Evolutionary conservation across 345 rosid species (phyloP), one percentile per base, ranked within the genome.

Genomic region (Atalantia buxifolia): DNA sequence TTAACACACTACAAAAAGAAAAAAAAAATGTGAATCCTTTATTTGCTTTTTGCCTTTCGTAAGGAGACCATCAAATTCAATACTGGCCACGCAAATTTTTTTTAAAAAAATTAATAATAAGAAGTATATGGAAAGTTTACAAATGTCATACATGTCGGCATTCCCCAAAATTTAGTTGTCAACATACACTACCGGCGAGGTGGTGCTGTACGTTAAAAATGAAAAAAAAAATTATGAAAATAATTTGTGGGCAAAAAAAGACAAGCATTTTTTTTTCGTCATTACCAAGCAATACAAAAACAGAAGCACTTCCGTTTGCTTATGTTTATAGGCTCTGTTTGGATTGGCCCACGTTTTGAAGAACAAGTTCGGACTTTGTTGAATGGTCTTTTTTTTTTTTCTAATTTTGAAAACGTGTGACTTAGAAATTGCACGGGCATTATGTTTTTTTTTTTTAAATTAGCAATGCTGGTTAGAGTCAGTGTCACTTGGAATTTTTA

Each of bases 81-180:
- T 2, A 9, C 0, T 28, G 24, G 22, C 60, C 28, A 27, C 19
- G 60, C 27, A 40, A 24, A 3, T 5, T 5, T 48, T 14, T 5
- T 5, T 48, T 3, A 31, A 65, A 42, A 40, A 13, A 19, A 33
- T 1, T 18, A 1, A 30, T 0, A 9, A 4, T 21, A 40, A 69
- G 0, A 40, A 69, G 0, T 0, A n/a, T n/a, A 12, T 22, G 28
- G 27, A 7, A 35, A 36, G 69, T 65, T 31, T n/a, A n/a, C n/a
- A n/a, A n/a, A n/a, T n/a, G n/a, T n/a, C n/a, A n/a, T n/a, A n/a
- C 73, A 45, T 19, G 28, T 69, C 72, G 45, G 8, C 72, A 45
- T 40, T 48, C 33, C 22, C 57, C 36, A 38, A 36, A 36, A 38
- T 4, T 12, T 12, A 35, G 69, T 19, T 7, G 4, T 42, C 48